Base-by-base conservation (phyloP, 2,329 filamentous ascomycete genomes). In the Penicillium sp. region DNA sequence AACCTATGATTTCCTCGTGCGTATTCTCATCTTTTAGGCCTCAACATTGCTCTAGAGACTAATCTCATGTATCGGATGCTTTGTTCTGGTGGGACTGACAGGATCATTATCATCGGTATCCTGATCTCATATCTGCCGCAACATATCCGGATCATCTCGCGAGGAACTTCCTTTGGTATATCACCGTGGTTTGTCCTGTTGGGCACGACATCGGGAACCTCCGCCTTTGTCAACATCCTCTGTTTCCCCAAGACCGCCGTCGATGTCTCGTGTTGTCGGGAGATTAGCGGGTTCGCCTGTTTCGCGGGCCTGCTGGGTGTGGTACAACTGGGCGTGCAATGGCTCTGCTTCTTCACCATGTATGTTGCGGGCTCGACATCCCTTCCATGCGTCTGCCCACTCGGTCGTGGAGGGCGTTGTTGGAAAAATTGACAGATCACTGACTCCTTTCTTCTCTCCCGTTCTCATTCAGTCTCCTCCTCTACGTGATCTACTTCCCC, bases 401-500 rank as follows among this genome's bases (percentile, higher is more conserved):
- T 18, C 29, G 29, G 3, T 32, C 29, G 29, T 8, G 11, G 29
- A 32, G 29, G 29, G 29, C 7, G 29, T 8, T 3, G 29, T 32
- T 32, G 29, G 29, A 11, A 8, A 9, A 11, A 32, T 32, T 32
- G 8, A 32, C 29, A 32, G 7, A 7, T 11, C 29, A 8, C 29
- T 11, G 29, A 11, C 29, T 11, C 29, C 29, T 4, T 32, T 32
- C 5, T 3, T 32, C 29, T 32, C 29, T 11, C 3, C 11, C 29
- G 8, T 4, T 8, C 3, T 11, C 11, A 40, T 44, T 25, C 58
- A 97, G 91, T 57, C 83, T 97, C 45, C 76, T 95, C 18, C 80
- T 98, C n/a, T 98, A 95, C 72, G 81, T 97, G 48, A 81, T 95
- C 59, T 98, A 94, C 77, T 96, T 95, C 71, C 88, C 88, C 33